A percentile compares a stretch with the other conserved stretches of the same genome.
phyloP scores from a whole-genome alignment of 768 basidiomycete species.

The Leccinum sublutescens region DNA sequence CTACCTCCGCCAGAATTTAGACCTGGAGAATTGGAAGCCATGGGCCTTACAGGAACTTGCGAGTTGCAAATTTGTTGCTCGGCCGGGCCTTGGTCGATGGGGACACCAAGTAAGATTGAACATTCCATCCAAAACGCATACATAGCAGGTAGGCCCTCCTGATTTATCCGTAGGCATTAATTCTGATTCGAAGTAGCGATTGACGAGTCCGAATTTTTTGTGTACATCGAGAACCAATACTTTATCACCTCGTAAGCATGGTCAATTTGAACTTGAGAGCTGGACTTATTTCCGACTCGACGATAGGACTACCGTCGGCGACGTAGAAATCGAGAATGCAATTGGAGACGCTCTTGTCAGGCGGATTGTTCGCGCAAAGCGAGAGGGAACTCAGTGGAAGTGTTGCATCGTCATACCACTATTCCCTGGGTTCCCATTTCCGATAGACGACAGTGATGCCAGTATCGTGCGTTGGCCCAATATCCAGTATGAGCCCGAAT shows the following conservation, averaged over 20 bases:
- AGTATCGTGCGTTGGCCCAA: conserved; percentile 62
- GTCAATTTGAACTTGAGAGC: neutral
- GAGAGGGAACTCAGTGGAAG: conserved; percentile 79
- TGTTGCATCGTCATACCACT: conserved; percentile 92
- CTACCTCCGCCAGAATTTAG: conserved; percentile 92
- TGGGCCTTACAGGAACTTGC: conserved; percentile 92
- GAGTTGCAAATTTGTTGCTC: conserved; percentile 97
- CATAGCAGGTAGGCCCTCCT: conserved; percentile 60
- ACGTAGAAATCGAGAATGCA: conserved; percentile 84
- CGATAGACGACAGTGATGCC: conserved; percentile 91
- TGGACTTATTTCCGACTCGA: neutral
- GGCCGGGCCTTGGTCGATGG: conserved; percentile 95
- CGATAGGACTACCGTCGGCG: conserved; percentile 75
- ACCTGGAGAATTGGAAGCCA: conserved; percentile 67
- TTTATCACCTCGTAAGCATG: neutral
- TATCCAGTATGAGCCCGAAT: neutral
- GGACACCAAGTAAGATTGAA: conserved; percentile 80
- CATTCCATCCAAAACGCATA: conserved; percentile 95
- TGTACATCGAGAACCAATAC: neutral
- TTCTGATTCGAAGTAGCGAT: conserved; percentile 6
- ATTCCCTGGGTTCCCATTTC: conserved; percentile 89
- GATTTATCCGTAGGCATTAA: neutral
- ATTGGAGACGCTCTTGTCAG: conserved; percentile 94
- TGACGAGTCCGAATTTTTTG: neutral
- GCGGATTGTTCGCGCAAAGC: conserved; percentile 86